Conservation (phyloP, 2,329 filamentous ascomycete species). For the Lithohypha guttulata region DNA sequence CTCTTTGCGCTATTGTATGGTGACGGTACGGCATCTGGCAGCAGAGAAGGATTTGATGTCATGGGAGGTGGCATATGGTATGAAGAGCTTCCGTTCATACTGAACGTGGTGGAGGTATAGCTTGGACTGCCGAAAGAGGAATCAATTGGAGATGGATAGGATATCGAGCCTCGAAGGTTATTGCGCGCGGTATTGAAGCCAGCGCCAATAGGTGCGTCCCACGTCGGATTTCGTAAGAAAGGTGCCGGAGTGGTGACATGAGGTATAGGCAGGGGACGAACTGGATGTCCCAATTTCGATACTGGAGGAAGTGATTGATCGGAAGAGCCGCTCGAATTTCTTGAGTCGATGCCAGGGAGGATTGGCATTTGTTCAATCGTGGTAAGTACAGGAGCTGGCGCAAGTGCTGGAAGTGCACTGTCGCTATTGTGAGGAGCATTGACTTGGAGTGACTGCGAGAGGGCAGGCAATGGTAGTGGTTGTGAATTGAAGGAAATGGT, state of each 20-base stretch:
- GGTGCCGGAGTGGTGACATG: conserved; percentile 15
- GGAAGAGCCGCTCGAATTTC: conserved; percentile 1
- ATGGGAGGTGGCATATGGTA: conserved; percentile 21
- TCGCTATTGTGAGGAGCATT: background rate
- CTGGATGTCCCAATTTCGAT: conserved; percentile 2
- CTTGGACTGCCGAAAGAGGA: conserved; percentile 17
- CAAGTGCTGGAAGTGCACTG: background rate
- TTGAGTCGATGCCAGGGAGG: background rate
- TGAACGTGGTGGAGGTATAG: conserved; percentile 14
- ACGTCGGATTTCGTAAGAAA: conserved; percentile 18
- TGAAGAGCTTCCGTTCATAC: conserved; percentile 11
- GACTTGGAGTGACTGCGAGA: background rate
- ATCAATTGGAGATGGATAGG: conserved; percentile 8
- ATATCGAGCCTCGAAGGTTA: background rate
- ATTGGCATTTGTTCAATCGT: background rate
- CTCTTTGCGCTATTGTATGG: conserved; percentile 20
- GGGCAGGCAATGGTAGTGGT: conserved; percentile 7
- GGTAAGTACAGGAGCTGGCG: background rate
- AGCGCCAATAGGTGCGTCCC: conserved; percentile 6
- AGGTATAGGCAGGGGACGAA: conserved; percentile 11
- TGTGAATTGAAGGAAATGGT: conserved; percentile 25
- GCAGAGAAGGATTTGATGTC: conserved; percentile 18
- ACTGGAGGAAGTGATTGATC: conserved; percentile 4
- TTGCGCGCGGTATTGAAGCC: background rate
- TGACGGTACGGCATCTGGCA: conserved; percentile 16